Base-by-base conservation (phyloP, 495 filamentous ascomycete species). In the Penicillium odoratum region DNA sequence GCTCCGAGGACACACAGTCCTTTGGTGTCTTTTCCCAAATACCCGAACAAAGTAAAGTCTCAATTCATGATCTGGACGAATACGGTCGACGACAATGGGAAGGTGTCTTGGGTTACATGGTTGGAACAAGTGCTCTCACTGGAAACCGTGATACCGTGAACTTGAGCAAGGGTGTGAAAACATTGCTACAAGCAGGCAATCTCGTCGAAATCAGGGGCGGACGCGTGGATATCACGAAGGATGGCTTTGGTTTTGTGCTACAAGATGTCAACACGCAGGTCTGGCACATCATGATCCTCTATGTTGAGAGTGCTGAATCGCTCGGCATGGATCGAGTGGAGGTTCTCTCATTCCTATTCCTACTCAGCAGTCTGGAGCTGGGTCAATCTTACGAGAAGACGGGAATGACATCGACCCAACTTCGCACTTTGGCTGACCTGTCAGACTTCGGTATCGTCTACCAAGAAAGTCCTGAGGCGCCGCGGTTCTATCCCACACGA, bases 221-320 rank as follows among this genome's bases (percentile, higher is more conserved):
- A 15, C 80, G 76, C 38, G 78, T 83, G 18, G 82, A 79, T 3
- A 98, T 98, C 59, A 98, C 95, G 1, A 84, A 97, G 68, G 83
- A 88, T 16, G 94, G 94, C 5, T 98, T 98, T 66, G 89, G 90
- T 1, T 98, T 98, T 61, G 81, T 98, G 9, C 77, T 98, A 0
- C 94, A 98, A 65, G 94, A 97, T 64, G 85, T 92, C 57, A 97
- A 96, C 67, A 90, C 92, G 5, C 94, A 98, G 70, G 92, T 98
- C 45, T 98, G 94, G 94, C 90, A 90, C 29, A 81, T 98, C 26
- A 79, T 98, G 6, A 88, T 98, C 36, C 86, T 97, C 31, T 98
- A 96, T 76, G 86, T 98, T 30, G 88, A 96, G 56, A 88, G 89
- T 51, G 86, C 90, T n/a, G 85, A 92, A 61, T 75, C 77, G 67